phyloP scores from a whole-genome alignment of 148 eudicot species.

The Chenopodium suecicum region DNA sequence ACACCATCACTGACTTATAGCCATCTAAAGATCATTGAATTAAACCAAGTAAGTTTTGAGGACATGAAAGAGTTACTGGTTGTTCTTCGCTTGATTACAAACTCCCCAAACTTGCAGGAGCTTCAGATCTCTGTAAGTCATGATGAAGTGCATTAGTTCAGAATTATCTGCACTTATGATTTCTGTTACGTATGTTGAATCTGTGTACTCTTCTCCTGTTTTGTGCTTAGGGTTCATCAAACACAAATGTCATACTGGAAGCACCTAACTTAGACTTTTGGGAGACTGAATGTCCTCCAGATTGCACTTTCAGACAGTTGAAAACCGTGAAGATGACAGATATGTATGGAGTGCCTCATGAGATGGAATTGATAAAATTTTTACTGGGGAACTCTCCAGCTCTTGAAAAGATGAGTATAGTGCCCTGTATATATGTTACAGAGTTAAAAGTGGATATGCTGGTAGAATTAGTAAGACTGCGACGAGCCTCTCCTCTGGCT shows the following conservation, averaged over 20 bases:
- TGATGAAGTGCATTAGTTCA: background rate
- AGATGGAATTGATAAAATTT: slow-evolving; percentile 74
- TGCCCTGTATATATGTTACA: slow-evolving; percentile 54
- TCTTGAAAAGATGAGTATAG: slow-evolving; percentile 56
- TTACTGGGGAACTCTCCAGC: slow-evolving; percentile 62
- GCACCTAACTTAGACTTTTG: slow-evolving; percentile 61
- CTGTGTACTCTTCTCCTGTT: slow-evolving; percentile 9
- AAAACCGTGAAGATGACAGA: slow-evolving; percentile 71
- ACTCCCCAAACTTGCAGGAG: slow-evolving; percentile 73
- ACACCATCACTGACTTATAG: slow-evolving; percentile 40
- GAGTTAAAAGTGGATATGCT: slow-evolving; percentile 60
- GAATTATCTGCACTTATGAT: background rate
- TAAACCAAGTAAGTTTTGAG: slow-evolving; percentile 87
- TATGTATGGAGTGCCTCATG: slow-evolving; percentile 67
- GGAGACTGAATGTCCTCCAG: slow-evolving; percentile 50
- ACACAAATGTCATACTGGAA: slow-evolving; percentile 43
- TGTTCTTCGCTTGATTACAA: slow-evolving; percentile 74
- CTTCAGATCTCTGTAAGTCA: slow-evolving; percentile 88
- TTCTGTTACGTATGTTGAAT: background rate
- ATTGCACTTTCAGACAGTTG: slow-evolving; percentile 51
- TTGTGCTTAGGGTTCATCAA: slow-evolving; percentile 64
- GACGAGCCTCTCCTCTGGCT: slow-evolving; percentile 82
- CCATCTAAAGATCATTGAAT: slow-evolving; percentile 59
- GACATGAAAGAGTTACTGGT: slow-evolving; percentile 83
- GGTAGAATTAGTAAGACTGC: slow-evolving; percentile 65